A percentile compares a stretch with the other conserved stretches of the same genome.
Conservation (phyloP, 2,329 filamentous ascomycete species). For the Trichoderma sp. region DNA sequence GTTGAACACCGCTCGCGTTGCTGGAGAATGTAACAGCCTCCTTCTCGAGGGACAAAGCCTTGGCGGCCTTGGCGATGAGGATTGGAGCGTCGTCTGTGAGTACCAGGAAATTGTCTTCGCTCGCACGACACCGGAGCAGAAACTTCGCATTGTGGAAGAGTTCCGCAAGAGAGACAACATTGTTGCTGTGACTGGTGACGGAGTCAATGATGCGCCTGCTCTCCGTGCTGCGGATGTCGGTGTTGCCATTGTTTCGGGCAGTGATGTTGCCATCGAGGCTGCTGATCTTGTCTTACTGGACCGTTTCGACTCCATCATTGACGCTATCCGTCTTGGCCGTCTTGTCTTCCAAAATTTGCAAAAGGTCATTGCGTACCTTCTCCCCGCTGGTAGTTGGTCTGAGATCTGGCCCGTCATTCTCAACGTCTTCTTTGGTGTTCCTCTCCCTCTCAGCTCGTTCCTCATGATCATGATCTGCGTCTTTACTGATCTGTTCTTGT, state of each 20-base stretch:
- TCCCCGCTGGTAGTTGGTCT: slow-evolving; percentile 54
- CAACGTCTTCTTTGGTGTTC: slow-evolving; percentile 56
- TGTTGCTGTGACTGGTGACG: slow-evolving; percentile 72
- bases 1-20: slow-evolving; percentile 24
- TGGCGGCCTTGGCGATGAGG: slow-evolving; percentile 49
- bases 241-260: slow-evolving; percentile 65
- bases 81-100: slow-evolving; percentile 47
- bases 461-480: slow-evolving; percentile 59
- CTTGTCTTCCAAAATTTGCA: slow-evolving; percentile 44
- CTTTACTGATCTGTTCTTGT: slow-evolving; percentile 54
- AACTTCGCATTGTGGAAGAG: slow-evolving; percentile 69
- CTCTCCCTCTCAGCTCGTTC: slow-evolving; percentile 50
- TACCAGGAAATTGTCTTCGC: slow-evolving; percentile 65
- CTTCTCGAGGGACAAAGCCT: slow-evolving; percentile 57
- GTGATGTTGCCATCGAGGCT: slow-evolving; percentile 62
- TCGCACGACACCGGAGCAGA: slow-evolving; percentile 66
- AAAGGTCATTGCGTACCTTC: slow-evolving; percentile 44
- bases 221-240: slow-evolving; percentile 65
- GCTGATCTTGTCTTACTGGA: slow-evolving; percentile 68
- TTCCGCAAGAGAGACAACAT: slow-evolving; percentile 58
- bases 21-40: slow-evolving; percentile 28
- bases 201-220: slow-evolving; percentile 66
- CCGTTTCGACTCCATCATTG: slow-evolving; percentile 69
- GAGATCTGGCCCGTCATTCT: slow-evolving; percentile 58
- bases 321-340: slow-evolving; percentile 53